A percentile compares a stretch with the other conserved stretches of the same genome.
Conservation (phyloP, 1,139 yeast genomes). For the Lodderomyces theae region DNA sequence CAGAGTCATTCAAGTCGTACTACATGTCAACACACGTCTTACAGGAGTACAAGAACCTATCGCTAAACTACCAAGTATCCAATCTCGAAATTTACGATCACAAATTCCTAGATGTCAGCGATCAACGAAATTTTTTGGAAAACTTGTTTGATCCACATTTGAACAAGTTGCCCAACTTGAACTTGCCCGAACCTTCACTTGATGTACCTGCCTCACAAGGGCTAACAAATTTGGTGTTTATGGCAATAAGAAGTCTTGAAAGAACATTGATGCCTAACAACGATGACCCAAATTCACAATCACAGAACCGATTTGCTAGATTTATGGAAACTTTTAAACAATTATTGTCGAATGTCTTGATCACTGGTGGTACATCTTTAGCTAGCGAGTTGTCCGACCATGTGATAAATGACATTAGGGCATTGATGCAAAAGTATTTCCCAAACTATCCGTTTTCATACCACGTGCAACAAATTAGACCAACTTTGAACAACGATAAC, state of each 20-base stretch:
- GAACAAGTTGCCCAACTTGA: constrained; percentile 29
- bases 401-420: constrained; percentile 55
- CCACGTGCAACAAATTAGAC: constrained; percentile 18
- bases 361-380: constrained; percentile 65
- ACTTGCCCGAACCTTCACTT: constrained; percentile 36
- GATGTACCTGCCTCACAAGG: constrained; percentile 44
- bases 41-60: constrained; percentile 35
- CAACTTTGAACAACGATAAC: constrained; percentile 16
- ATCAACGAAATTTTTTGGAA: constrained; percentile 48
- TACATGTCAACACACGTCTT: constrained; percentile 39
- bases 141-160: constrained; percentile 55
- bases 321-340: constrained; percentile 43
- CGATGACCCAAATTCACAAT: constrained; percentile 17
- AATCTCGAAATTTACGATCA: constrained; percentile 51
- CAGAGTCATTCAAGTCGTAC: constrained; percentile 49
- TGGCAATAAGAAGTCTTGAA: constrained; percentile 38
- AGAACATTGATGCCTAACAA: constrained; percentile 27
- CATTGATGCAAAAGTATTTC: constrained; percentile 42
- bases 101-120: constrained; percentile 32
- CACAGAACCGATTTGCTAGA: constrained; percentile 30
- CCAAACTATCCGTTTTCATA: constrained; percentile 45
- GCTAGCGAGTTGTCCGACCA: constrained; percentile 62
- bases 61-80: constrained; percentile 21
- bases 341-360: constrained; percentile 55
- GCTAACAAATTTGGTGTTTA: constrained; percentile 37